Conservation (phyloP, 108 stramenopile genomes). For the Nitzschia sp. region DNA sequence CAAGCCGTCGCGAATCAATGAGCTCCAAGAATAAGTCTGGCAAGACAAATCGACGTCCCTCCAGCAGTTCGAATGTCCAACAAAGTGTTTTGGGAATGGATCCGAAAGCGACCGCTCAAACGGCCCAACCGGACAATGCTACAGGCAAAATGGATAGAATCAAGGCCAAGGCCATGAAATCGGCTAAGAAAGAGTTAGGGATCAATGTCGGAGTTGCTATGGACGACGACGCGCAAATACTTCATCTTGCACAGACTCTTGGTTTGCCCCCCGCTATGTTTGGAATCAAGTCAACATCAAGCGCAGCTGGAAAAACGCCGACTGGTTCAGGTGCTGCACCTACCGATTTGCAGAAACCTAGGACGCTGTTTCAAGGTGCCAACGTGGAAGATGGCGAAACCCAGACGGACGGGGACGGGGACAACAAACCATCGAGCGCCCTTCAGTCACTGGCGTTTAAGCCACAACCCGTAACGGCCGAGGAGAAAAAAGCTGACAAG, state of each 20-base stretch:
- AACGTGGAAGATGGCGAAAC: not conserved
- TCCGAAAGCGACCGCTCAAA: not conserved
- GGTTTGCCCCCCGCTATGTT: not conserved
- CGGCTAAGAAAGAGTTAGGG: not conserved
- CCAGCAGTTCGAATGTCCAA: not conserved
- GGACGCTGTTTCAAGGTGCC: not conserved
- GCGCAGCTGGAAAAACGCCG: not conserved
- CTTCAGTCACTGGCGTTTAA: not conserved
- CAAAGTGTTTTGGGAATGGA: not conserved
- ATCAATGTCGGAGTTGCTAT: not conserved
- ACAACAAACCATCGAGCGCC: not conserved
- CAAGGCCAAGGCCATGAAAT: slow-evolving; percentile 5
- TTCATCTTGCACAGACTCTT: not conserved
- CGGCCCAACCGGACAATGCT: not conserved
- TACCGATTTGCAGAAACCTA: not conserved
- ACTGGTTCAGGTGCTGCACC: not conserved
- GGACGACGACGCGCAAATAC: not conserved
- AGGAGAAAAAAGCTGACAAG: not conserved
- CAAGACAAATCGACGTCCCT: not conserved
- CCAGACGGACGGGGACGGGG: not conserved
- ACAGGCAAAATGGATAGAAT: not conserved
- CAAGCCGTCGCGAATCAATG: not conserved
- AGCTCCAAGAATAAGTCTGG: not conserved
- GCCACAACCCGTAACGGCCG: not conserved
- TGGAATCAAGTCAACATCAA: not conserved